Base-by-base conservation (phyloP, 2,329 filamentous ascomycete species). In the Helminthosporium solani region DNA sequence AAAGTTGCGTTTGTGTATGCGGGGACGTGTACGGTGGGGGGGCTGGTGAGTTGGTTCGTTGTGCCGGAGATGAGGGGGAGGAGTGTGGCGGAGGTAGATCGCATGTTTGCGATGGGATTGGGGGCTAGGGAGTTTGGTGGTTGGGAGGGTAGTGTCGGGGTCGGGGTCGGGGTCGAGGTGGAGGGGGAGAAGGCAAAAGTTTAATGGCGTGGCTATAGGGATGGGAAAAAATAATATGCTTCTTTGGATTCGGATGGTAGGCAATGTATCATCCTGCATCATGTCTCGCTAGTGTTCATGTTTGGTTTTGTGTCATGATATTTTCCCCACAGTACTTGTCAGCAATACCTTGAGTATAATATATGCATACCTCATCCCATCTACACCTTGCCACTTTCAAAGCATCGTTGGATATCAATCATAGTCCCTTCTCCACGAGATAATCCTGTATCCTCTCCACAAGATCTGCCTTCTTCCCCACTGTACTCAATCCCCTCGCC, bases 51-150 rank as follows among this genome's bases (percentile, higher is more conserved):
- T 0, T 83, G 70, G 66, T 63, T 71, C 9, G 66, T 68, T 28
- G 64, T 82, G 0, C 80, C 80, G 0, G 80, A 83, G 57, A 81
- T 79, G 66, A 77, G 75, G 60, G 75, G 75, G 3, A 62, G 76
- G 16, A 75, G 63, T 1, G 64, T 73, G 0, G 66, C 66, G 30
- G 76, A 80, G 53, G 76, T 82, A 46, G 78, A 81, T 58, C 41
- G 56, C 48, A 73, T 67, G 60, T 64, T 64, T 46, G 61, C 59
- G 41, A 33, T 58, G 43, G 31, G 33, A 1, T 8, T 61, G 21
- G 20, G 35, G 5, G 54, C 58, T 11, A 47, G 58, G 38, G 38
- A 43, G 27, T 64, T 61, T 30, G 56, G 53, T 38, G 35, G 30
- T 0, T 64, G 55, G 56, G 50, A 41, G 30, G 44, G 42, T 14